phyloP scores from a whole-genome alignment of 2,329 filamentous ascomycete genomes.

The Aspergillus floridensis region DNA sequence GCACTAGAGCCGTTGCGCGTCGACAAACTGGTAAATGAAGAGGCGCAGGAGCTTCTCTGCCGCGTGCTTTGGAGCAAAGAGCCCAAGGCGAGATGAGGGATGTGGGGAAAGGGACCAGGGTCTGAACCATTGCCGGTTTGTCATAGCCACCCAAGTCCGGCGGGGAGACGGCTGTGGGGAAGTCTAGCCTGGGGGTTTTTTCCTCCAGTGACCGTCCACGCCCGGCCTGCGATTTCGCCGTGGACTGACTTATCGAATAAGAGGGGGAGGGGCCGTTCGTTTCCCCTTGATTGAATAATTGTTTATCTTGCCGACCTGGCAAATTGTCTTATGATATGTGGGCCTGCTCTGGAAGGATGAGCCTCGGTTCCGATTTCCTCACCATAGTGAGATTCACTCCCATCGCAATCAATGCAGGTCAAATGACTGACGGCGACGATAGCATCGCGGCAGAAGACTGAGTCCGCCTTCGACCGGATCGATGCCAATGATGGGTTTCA shows the following conservation, averaged over 20 bases:
- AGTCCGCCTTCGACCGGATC: no score
- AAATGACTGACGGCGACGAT: neutral
- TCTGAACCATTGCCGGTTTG: no score
- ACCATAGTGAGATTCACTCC: neutral
- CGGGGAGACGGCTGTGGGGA: neutral
- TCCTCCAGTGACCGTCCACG: neutral
- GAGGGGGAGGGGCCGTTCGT: neutral
- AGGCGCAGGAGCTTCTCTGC: neutral
- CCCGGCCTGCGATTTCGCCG: neutral
- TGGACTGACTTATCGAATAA: neutral
- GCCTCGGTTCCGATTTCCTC: neutral
- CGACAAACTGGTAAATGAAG: neutral
- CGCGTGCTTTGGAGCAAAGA: neutral
- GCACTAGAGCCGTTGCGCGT: neutral
- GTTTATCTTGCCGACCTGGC: neutral
- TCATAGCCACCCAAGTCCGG: no score
- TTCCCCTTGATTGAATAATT: neutral
- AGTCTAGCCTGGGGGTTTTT: neutral
- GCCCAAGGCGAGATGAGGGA: neutral
- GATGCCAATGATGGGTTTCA: no score
- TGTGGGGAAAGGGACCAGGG: neutral
- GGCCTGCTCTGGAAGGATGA: neutral
- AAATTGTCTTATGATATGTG: neutral
- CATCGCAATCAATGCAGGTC: neutral
- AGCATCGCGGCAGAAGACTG: no score